Evolutionary conservation across 1,139 yeast genomes (phyloP).

Genomic region (Nakaseomyces nivariensis): DNA sequence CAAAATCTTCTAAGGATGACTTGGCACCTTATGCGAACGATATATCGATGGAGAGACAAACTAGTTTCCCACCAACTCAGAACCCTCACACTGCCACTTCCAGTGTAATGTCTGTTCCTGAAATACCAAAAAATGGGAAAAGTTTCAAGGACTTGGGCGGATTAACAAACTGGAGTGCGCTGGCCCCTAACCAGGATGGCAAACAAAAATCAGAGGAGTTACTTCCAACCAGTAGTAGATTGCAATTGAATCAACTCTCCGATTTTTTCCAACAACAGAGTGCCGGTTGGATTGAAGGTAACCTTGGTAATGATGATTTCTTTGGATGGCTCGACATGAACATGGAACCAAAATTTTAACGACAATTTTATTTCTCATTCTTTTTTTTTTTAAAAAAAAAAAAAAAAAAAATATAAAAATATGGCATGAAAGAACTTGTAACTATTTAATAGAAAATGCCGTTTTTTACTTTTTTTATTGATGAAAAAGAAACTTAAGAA

Average conservation of each 20-base stretch:
- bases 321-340: slow-evolving; percentile 89
- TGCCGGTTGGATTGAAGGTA: slow-evolving; percentile 72
- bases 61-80: slow-evolving; percentile 2
- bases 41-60: not conserved
- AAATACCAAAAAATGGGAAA: not conserved
- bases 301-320: slow-evolving; percentile 55
- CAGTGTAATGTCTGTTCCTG: not conserved
- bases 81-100: not conserved
- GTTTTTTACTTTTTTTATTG: too few relatives aligned
- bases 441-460: not conserved
- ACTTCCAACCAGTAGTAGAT: not conserved
- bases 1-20: not conserved
- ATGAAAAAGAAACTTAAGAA: too few relatives aligned
- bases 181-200: not conserved
- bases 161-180: not conserved
- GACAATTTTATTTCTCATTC: not conserved
- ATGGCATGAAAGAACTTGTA: not conserved
- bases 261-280: slow-evolving; percentile 68
- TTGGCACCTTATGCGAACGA: not conserved
- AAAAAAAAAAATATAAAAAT: too few relatives aligned
- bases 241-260: slow-evolving; percentile 14
- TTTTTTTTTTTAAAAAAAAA: not conserved
- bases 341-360: slow-evolving; percentile 46
- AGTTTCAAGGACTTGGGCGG: not conserved
- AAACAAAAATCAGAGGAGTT: not conserved